Percentiles rank a stretch among this genome's conserved stretches.
Evolutionary conservation across 257 asterid genomes (phyloP).

Genomic region (Nicotiana paniculata): DNA sequence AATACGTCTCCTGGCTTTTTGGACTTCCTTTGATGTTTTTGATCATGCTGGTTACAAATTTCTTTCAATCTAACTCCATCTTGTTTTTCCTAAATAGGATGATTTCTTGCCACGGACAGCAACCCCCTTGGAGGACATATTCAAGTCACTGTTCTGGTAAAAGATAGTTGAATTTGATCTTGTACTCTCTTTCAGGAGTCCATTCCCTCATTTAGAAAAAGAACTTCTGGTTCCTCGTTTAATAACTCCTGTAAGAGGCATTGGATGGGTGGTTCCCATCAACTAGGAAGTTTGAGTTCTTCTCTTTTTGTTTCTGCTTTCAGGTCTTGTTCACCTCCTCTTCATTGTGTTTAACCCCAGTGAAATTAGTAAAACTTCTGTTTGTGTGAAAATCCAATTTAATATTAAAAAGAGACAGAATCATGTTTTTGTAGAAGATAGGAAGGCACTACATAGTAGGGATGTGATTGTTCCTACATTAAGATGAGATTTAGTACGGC

Average conservation of each 20-base stretch:
- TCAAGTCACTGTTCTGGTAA: conserved; percentile 86
- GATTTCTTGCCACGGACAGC: conserved; percentile 93
- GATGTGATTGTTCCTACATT: neutral
- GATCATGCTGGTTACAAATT: neutral
- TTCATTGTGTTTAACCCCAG: neutral
- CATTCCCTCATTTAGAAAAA: neutral
- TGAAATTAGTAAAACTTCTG: neutral
- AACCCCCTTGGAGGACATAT: conserved; percentile 91
- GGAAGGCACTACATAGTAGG: neutral
- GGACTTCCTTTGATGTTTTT: neutral
- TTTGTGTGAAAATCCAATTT: neutral
- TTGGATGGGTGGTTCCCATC: neutral
- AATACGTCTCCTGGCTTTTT: neutral
- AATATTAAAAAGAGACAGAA: neutral
- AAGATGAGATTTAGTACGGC: neutral
- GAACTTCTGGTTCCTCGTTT: neutral
- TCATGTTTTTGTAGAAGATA: neutral
- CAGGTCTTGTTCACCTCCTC: neutral
- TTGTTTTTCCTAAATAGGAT: conserved; percentile 44
- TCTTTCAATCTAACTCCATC: neutral
- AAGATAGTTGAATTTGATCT: neutral
- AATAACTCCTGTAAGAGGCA: neutral
- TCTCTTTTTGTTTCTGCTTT: neutral
- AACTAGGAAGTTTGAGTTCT: neutral
- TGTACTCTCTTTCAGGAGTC: neutral